Evolutionary conservation across 371 early-diverging fungal species (phyloP).

Genomic region (Mortierella sp.): DNA sequence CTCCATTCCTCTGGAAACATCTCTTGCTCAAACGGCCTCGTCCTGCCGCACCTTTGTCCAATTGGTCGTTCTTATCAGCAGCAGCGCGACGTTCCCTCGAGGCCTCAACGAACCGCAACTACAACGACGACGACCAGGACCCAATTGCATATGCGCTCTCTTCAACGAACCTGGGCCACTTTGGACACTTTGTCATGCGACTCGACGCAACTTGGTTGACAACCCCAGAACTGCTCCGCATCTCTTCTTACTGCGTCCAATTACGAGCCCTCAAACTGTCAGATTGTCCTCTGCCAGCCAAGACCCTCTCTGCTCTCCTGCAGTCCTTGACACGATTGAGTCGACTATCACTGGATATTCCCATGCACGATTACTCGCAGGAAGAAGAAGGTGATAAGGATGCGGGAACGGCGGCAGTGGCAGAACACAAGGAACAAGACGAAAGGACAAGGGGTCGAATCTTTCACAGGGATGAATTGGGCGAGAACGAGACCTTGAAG

Average conservation of each 20-base stretch:
- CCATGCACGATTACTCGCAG: conserved; percentile 17
- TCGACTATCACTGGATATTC: conserved; percentile 24
- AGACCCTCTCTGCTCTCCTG: conserved; percentile 12
- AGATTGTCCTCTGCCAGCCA: conserved; percentile 16
- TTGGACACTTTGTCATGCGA: conserved; percentile 20
- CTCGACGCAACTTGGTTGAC: conserved; percentile 28
- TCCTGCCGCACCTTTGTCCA: not conserved
- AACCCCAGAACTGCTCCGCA: conserved; percentile 4
- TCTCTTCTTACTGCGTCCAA: conserved; percentile 24
- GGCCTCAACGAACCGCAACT: no score
- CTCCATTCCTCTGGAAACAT: conserved; percentile 30
- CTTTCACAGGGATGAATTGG: not conserved
- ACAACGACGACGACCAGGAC: not conserved
- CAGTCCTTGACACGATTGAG: conserved; percentile 3
- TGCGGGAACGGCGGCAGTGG: not conserved
- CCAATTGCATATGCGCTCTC: conserved; percentile 11
- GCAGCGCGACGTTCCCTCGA: no score
- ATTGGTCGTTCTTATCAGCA: not conserved
- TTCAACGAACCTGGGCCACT: conserved; percentile 3
- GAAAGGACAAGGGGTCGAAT: conserved; percentile 9
- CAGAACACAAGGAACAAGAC: not conserved
- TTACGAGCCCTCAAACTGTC: conserved; percentile 24
- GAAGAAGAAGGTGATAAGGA: not conserved
- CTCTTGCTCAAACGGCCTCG: conserved; percentile 16
- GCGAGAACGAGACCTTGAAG: conserved; percentile 11